Base-by-base conservation (phyloP, 73 alveolate species). In the Blepharisma japonicum region DNA sequence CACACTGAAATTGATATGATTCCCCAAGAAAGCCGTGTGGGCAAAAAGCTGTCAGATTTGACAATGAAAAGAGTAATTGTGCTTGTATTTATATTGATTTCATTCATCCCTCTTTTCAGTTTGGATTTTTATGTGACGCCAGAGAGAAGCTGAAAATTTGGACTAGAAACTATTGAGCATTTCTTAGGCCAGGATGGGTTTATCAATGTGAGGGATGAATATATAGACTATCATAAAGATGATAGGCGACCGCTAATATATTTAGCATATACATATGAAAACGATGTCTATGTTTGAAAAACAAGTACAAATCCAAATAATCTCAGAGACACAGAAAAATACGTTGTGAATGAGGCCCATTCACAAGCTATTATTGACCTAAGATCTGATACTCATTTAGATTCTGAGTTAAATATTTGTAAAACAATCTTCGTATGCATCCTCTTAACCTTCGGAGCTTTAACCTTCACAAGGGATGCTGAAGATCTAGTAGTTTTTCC, bases 401-500 rank as follows among this genome's bases (percentile, higher is more conserved):
- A 14, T n/a, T 38, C 92, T 7, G 49, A 47, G 11, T 23, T 87
- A 46, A 61, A 74, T 42, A 42, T 87, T 9, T 78, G 51, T 45
- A 78, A 80, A 49, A 90, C 95, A 6, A 71, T 83, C n/a, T 88
- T 88, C 74, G 86, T 90, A 38, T 76, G 93, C 68, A 48, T 83
- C 11, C 87, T 88, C 48, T 55, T 90, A 1, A 53, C 90, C 23
- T 48, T 79, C 6, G 97, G 95, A 5, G 92, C 93, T 6, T 18
- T 90, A 18, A 74, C 81, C 20, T 81, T 90, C 53, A 51, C 94
- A 8, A 79, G 50, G 55, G 97, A 90, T 80, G 92, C 97, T 49
- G 77, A 74, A 71, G 81, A 84, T 21, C 67, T 89, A 8, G 93
- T 89, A 7, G 71, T 90, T 6, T 71, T 78, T 55, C 97, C 97